Conservation (phyloP, 2,329 filamentous ascomycete genomes). For the Colletotrichum sp. region DNA sequence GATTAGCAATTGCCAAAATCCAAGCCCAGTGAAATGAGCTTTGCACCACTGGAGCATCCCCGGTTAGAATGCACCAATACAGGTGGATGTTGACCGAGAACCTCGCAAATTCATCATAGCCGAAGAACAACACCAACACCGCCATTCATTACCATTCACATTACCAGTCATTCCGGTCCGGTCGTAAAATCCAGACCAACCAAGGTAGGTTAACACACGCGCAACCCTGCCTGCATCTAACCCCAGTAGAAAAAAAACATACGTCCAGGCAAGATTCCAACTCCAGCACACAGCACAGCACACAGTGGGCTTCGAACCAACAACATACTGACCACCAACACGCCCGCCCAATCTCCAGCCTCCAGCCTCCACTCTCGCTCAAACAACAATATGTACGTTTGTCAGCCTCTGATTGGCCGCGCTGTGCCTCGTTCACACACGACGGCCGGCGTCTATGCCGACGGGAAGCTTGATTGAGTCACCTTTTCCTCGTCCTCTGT, state of each 20-base stretch:
- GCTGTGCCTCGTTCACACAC: not conserved
- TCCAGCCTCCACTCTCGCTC: not conserved
- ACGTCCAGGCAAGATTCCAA: not conserved
- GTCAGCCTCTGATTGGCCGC: not conserved
- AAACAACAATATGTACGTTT: not conserved
- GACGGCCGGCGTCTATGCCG: not conserved
- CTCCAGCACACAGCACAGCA: not conserved
- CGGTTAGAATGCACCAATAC: not conserved
- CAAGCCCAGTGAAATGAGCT: not conserved
- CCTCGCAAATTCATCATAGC: not conserved
- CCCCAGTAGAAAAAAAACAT: not conserved
- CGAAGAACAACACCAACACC: not conserved
- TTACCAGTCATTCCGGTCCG: not conserved
- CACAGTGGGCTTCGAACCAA: not conserved
- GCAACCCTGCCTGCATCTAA: not conserved
- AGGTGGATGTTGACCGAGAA: not conserved
- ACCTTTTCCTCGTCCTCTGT: not conserved
- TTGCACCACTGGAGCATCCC: not conserved
- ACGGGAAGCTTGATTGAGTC: not conserved
- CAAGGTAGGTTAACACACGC: not conserved
- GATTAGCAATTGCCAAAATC: not conserved
- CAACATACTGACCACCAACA: not conserved
- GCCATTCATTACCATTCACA: not conserved
- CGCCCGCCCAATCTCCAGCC: not conserved
- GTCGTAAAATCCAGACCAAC: not conserved